These are phyloP conservation scores for Strobilomyces echinocephalus DNA, from an alignment of 768 basidiomycete genomes.

Conservation along the genomic window DNA sequence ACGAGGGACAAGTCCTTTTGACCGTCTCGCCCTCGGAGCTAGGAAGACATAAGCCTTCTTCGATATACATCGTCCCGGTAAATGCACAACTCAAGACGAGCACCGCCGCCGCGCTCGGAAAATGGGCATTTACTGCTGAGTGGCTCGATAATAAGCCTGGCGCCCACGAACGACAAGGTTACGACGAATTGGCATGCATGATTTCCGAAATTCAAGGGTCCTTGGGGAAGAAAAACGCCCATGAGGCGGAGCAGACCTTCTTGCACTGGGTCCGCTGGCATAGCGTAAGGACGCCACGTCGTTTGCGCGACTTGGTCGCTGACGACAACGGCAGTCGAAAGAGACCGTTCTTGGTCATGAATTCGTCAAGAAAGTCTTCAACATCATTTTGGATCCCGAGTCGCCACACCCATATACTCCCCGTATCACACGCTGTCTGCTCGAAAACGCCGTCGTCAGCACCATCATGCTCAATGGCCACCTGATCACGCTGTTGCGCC, in stretches of 20 bases:
- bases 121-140: conserved; percentile 36
- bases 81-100: conserved; percentile 51
- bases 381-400: conserved; percentile 43
- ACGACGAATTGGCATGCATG: conserved; percentile 27
- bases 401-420: conserved; percentile 46
- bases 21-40: conserved; percentile 37
- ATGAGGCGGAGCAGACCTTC: conserved; percentile 56
- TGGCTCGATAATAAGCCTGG: conserved; percentile 39
- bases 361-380: conserved; percentile 58
- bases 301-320: neutral
- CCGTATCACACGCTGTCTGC: conserved; percentile 52
- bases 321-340: conserved; percentile 13
- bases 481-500: conserved; percentile 48
- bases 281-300: conserved; percentile 13
- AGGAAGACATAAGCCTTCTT: conserved; percentile 37
- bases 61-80: conserved; percentile 57
- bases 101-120: conserved; percentile 60
- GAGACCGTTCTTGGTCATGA: conserved; percentile 34
- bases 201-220: conserved; percentile 36
- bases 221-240: conserved; percentile 41
- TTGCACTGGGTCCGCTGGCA: conserved; percentile 52
- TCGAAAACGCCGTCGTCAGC: conserved; percentile 52
- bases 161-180: conserved; percentile 10
- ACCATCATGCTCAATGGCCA: conserved; percentile 60
- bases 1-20: conserved; percentile 48